phyloP scores from a whole-genome alignment of 2,329 filamentous ascomycete species.

The Fusarium fujikuroi region DNA sequence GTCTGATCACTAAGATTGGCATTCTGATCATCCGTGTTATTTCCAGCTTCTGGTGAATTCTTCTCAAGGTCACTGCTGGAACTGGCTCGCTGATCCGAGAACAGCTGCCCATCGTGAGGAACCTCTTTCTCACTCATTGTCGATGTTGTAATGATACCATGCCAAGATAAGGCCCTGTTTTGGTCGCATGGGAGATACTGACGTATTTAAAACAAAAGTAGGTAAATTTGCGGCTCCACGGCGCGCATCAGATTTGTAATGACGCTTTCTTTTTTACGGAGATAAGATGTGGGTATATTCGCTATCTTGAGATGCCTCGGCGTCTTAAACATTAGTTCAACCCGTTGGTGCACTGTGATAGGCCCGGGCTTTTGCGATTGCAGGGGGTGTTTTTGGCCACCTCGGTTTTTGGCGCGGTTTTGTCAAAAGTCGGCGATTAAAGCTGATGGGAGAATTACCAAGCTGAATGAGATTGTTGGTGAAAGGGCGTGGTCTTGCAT shows the following conservation, averaged over 20 bases:
- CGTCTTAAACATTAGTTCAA: background rate
- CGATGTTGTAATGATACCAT: background rate
- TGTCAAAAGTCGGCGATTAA: background rate
- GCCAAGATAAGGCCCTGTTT: background rate
- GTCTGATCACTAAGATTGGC: conserved; percentile 21
- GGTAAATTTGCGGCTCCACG: conserved; percentile 7
- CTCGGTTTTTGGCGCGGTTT: background rate
- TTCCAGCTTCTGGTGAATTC: background rate
- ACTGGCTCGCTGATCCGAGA: background rate
- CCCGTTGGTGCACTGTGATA: background rate
- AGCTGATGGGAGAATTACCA: rapidly evolving
- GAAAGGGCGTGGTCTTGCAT: background rate
- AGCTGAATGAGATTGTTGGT: background rate
- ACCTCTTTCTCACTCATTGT: background rate
- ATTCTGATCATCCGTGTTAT: background rate
- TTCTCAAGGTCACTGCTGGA: background rate
- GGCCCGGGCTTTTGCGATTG: background rate
- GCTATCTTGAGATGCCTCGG: conserved; percentile 14
- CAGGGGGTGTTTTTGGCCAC: background rate
- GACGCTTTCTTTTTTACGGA: conserved; percentile 12
- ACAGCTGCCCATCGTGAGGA: background rate
- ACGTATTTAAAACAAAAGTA: conserved; percentile 9
- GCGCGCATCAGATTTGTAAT: conserved; percentile 21
- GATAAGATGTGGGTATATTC: conserved; percentile 21
- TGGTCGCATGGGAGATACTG: background rate